Evolutionary conservation across 495 filamentous ascomycete species (phyloP).

Genomic region (Usnea hakonensis): DNA sequence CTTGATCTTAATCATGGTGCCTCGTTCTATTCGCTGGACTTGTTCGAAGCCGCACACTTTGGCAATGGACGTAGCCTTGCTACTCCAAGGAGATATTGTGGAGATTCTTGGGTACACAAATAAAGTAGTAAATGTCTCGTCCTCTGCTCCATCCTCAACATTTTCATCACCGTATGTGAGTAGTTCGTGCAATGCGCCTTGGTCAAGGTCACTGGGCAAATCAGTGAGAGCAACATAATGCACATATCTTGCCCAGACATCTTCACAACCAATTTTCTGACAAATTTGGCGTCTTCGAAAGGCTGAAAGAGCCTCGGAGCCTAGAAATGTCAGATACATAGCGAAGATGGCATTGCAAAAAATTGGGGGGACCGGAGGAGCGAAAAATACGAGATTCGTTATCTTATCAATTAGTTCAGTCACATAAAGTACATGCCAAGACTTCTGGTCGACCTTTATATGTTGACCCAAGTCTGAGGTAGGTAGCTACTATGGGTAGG

Average conservation of each 20-base stretch:
- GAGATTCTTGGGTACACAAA: conserved; percentile 70
- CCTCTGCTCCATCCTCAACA: not conserved
- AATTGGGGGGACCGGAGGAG: too few relatives aligned
- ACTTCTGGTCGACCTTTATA: too few relatives aligned
- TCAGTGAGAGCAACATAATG: conserved; percentile 49
- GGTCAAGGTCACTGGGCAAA: conserved; percentile 35
- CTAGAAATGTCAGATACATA: too few relatives aligned
- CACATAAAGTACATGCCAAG: too few relatives aligned
- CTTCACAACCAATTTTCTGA: conserved; percentile 45
- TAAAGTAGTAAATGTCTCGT: conserved; percentile 41
- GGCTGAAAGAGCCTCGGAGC: too few relatives aligned
- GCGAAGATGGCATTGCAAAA: too few relatives aligned
- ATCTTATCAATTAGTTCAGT: too few relatives aligned
- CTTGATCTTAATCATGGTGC: conserved; percentile 59
- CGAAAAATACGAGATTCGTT: too few relatives aligned
- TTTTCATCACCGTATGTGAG: conserved; percentile 52
- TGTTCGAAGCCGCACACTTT: conserved; percentile 78
- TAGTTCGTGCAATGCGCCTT: conserved; percentile 49
- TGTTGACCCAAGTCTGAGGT: too few relatives aligned
- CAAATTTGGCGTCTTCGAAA: too few relatives aligned
- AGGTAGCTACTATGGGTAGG: too few relatives aligned
- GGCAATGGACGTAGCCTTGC: conserved; percentile 87
- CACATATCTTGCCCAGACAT: conserved; percentile 55
- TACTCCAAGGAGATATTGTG: conserved; percentile 95
- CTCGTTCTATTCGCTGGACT: conserved; percentile 76